These are phyloP conservation scores for Tilletia setariae DNA, from an alignment of 1,284 basidiomycete genomes.

Conservation along the genomic window DNA sequence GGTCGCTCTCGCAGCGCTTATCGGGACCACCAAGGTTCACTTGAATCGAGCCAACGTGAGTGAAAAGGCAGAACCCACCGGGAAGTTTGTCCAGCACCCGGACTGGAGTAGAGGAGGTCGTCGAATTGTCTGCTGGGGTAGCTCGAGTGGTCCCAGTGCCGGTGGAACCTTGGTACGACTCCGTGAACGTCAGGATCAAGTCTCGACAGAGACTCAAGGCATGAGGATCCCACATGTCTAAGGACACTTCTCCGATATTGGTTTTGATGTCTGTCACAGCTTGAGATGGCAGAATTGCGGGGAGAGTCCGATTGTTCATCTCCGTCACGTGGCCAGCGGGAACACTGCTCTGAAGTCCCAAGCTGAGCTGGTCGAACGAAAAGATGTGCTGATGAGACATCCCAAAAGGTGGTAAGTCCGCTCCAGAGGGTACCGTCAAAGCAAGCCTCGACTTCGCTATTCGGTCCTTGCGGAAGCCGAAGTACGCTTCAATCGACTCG, in stretches of 20 bases:
- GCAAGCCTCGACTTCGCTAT: not conserved
- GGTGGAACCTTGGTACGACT: not conserved
- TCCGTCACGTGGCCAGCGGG: slow-evolving; percentile 16
- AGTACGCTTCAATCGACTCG: slow-evolving; percentile 35
- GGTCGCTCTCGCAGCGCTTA: slow-evolving; percentile 28
- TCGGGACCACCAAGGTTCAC: slow-evolving; percentile 40
- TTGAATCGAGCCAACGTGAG: slow-evolving; percentile 37
- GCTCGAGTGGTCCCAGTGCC: not conserved
- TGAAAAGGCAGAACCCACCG: slow-evolving; percentile 29
- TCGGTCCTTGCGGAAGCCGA: slow-evolving; percentile 15
- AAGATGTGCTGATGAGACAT: slow-evolving; percentile 35
- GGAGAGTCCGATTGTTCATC: not conserved
- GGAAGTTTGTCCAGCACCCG: slow-evolving; percentile 36
- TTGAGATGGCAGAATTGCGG: not conserved
- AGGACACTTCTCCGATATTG: not conserved
- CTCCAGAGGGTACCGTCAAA: not conserved
- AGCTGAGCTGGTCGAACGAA: slow-evolving; percentile 33
- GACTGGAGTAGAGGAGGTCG: not conserved
- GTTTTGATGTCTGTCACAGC: not conserved
- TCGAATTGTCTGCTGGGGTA: not conserved
- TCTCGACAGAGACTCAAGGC: slow-evolving; percentile 1
- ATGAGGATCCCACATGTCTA: slow-evolving; percentile 13
- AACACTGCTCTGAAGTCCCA: slow-evolving; percentile 25
- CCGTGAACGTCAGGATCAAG: not conserved
- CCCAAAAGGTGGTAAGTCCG: slow-evolving; percentile 18